Percentiles rank a stretch among this genome's conserved stretches.
These are phyloP conservation scores for Candida mattraensis DNA, from an alignment of 805 yeast species.

Conservation along the genomic window DNA sequence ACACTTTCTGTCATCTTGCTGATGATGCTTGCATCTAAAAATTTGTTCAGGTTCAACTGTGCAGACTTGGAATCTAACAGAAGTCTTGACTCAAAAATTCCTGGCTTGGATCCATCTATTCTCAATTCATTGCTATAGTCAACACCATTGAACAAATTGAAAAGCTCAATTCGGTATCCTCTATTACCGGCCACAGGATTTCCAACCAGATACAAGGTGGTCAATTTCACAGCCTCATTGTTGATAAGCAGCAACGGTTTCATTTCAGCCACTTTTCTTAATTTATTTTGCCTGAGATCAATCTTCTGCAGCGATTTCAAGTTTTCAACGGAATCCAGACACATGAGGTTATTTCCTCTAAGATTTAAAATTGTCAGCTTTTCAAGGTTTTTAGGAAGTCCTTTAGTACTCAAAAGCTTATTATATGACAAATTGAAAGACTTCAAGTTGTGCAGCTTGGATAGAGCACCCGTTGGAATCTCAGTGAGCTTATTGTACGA, in stretches of 20 bases:
- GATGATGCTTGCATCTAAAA: conserved; percentile 36
- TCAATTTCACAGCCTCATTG: conserved; percentile 24
- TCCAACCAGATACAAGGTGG: conserved; percentile 34
- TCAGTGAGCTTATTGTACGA: conserved; percentile 51
- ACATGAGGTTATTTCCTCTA: conserved; percentile 46
- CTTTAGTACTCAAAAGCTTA: conserved; percentile 33
- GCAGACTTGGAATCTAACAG: conserved; percentile 52
- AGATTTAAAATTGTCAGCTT: conserved; percentile 49
- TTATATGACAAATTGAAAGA: conserved; percentile 55
- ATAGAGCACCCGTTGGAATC: conserved; percentile 52
- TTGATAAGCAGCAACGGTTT: conserved; percentile 38
- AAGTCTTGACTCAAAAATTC: conserved; percentile 58
- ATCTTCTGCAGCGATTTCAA: conserved; percentile 46
- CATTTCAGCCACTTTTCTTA: conserved; percentile 39
- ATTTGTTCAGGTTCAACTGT: conserved; percentile 42
- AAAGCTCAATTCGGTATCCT: conserved; percentile 52
- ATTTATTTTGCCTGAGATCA: conserved; percentile 50
- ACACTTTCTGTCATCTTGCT: conserved; percentile 39
- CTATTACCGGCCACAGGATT: conserved; percentile 39
- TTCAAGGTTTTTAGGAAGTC: conserved; percentile 39
- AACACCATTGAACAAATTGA: conserved; percentile 56
- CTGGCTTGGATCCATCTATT: conserved; percentile 61
- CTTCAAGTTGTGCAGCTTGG: conserved; percentile 46
- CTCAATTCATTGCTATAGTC: conserved; percentile 46
- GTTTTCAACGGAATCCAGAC: conserved; percentile 46